Base-by-base conservation (phyloP, 2,329 filamentous ascomycete species). In the Tolypocladium paradoxum region DNA sequence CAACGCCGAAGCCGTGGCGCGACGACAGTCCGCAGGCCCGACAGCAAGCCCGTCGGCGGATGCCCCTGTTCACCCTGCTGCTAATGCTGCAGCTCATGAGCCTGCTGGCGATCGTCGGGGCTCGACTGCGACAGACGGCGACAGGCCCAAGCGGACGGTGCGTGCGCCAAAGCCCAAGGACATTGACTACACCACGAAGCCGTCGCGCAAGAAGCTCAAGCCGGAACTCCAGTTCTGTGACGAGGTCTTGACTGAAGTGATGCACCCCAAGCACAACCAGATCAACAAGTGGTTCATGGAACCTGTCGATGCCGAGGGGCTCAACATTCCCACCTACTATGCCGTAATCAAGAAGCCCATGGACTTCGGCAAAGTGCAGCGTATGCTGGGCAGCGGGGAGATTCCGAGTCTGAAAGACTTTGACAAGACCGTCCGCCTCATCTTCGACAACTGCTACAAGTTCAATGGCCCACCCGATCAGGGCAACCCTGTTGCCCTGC, bases 321-420 rank as follows among this genome's bases (percentile, higher is more conserved):
- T 97, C 52, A 90, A 92, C 66, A 96, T 97, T 55, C 93, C 93
- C 0, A 85, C 87, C 27, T 99, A 99, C 67, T 89, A 93, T 67
- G 90, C 87, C 63, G 76, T 97, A 56, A 90, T 99, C 72, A 97
- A 96, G 76, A 90, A 91, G 66, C 93, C 93, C 0, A 99, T 97
- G 92, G 92, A 99, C 67, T 76, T 96, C 49, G 77, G 79, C 18
- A 96, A 89, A n/a, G 87, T 96, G 64, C 76, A 81, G 36, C 77
- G 78, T 43, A 95, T 95, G 70, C 76, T 96, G 40, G 82, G 85
- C 60, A 76, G 76, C 14, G 90, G 90, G 29, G 82, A 90, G 53
- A 97, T 97, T 64, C 79, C 83, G 59, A 89, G 79, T 53, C 78
- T 88, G 1, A 90, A 90, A 67, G 91, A 96, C 47, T 90, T 97